Evolutionary conservation across 768 basidiomycete genomes (phyloP).

Genomic region (Pleurotus citrinopileatus): DNA sequence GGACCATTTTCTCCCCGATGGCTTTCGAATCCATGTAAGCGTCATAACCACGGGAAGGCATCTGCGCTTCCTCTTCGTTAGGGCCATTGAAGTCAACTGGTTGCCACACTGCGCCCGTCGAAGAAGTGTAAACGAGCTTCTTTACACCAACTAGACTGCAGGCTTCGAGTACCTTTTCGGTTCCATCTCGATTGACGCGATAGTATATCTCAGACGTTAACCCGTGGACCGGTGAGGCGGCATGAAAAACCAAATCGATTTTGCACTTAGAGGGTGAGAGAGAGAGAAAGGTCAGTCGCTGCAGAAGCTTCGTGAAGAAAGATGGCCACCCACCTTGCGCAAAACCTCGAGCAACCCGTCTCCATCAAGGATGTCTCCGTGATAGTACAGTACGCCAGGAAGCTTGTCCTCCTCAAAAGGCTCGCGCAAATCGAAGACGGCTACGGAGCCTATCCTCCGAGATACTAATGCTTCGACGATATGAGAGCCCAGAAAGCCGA

Average conservation of each 20-base stretch:
- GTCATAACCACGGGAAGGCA: slow-evolving; percentile 38
- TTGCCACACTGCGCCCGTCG: slow-evolving; percentile 48
- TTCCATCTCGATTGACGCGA: slow-evolving; percentile 53
- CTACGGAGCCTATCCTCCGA: slow-evolving; percentile 35
- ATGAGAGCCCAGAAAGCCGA: slow-evolving; percentile 46
- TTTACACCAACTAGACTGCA: slow-evolving; percentile 35
- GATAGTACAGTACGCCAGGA: slow-evolving; percentile 34
- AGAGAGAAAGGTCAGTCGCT: too few relatives aligned
- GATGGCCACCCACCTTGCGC: slow-evolving; percentile 28
- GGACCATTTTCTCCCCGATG: slow-evolving; percentile 44
- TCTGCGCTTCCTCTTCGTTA: slow-evolving; percentile 45
- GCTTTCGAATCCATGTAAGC: slow-evolving; percentile 55
- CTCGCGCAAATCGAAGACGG: slow-evolving; percentile 50
- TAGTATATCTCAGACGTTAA: slow-evolving; percentile 35
- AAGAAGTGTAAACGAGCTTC: slow-evolving; percentile 52
- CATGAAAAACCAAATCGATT: slow-evolving; percentile 50
- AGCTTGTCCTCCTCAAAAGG: slow-evolving; percentile 39
- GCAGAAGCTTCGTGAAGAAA: slow-evolving; percentile 13
- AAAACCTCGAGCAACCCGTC: slow-evolving; percentile 37
- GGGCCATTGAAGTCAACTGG: slow-evolving; percentile 42
- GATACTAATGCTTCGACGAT: slow-evolving; percentile 46
- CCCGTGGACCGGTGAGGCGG: slow-evolving; percentile 46
- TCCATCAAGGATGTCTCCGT: slow-evolving; percentile 47
- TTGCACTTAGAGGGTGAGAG: slow-evolving; percentile 25
- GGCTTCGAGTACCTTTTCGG: slow-evolving; percentile 40